Evolutionary conservation across 768 basidiomycete species (phyloP).

Genomic region (Boletus rex-veris): DNA sequence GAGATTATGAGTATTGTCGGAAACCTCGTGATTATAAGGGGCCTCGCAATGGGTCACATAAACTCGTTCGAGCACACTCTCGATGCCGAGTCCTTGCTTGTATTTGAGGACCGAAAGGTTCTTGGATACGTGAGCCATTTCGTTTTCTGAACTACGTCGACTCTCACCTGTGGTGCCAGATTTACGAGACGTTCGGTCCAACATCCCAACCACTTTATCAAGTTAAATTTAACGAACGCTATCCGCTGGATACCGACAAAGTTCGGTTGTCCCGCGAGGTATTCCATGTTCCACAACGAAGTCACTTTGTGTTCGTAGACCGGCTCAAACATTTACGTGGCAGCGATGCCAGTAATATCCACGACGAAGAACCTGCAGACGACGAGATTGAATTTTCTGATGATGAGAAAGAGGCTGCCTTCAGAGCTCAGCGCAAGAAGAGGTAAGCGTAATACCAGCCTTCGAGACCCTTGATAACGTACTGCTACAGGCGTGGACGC

Average conservation of each 20-base stretch:
- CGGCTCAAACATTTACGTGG: constrained; percentile 72
- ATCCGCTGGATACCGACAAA: constrained; percentile 56
- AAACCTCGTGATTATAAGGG: constrained; percentile 70
- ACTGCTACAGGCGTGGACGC: constrained; percentile 45
- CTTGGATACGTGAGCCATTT: constrained; percentile 73
- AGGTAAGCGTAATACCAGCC: constrained; percentile 41
- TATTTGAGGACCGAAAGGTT: constrained; percentile 87
- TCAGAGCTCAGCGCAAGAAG: constrained; percentile 57
- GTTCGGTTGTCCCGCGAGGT: constrained; percentile 59
- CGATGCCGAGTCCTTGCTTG: constrained; percentile 87
- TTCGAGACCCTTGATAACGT: neutral
- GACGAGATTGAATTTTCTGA: constrained; percentile 94
- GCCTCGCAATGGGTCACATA: constrained; percentile 42
- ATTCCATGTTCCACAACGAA: constrained; percentile 78
- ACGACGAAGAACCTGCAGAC: constrained; percentile 91
- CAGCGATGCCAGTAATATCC: constrained; percentile 90
- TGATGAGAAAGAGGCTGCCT: constrained; percentile 83
- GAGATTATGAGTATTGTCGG: constrained; percentile 74
- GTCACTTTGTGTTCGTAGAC: constrained; percentile 79
- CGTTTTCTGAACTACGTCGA: constrained; percentile 9
- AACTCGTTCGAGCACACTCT: constrained; percentile 60
- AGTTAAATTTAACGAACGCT: constrained; percentile 69
- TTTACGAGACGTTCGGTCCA: constrained; percentile 96
- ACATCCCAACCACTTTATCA: constrained; percentile 88
- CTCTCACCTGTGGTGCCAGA: constrained; percentile 39